These are phyloP conservation scores for Ulota crispa DNA, from an alignment of 225 moss, liverwort and hornwort species.

Conservation along the genomic window DNA sequence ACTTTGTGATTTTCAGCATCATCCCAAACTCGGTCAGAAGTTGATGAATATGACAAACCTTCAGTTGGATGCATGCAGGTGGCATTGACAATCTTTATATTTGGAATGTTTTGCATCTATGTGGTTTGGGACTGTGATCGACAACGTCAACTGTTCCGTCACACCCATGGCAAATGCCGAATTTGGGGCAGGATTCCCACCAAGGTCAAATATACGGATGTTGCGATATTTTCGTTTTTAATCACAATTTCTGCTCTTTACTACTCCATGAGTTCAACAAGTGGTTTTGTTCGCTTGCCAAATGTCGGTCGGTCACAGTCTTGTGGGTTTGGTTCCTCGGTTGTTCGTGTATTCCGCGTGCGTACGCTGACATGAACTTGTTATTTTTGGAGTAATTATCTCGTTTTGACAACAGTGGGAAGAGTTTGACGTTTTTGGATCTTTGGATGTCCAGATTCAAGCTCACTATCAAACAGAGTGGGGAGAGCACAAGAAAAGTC, in stretches of 20 bases:
- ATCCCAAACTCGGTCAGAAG: slow-evolving; percentile 10
- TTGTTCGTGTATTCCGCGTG: not conserved
- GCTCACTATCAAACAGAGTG: slow-evolving; percentile 64
- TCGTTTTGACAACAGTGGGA: not conserved
- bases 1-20: not conserved
- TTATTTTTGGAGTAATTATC: not conserved
- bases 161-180: slow-evolving; percentile 63
- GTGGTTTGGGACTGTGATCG: slow-evolving; percentile 67
- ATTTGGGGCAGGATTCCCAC: slow-evolving; percentile 66
- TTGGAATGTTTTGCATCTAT: slow-evolving; percentile 58
- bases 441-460: slow-evolving; percentile 49
- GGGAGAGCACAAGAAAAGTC: slow-evolving; percentile 66
- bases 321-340: not conserved
- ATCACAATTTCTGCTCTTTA: not conserved
- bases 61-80: slow-evolving; percentile 31
- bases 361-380: not conserved
- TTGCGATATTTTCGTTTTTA: not conserved
- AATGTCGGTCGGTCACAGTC: not conserved
- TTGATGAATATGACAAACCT: slow-evolving; percentile 11
- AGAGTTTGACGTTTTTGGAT: not conserved
- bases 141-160: slow-evolving; percentile 60
- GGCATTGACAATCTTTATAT: slow-evolving; percentile 46
- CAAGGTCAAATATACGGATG: slow-evolving; percentile 32
- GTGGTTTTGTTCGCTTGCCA: not conserved
- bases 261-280: not conserved